phyloP scores from a whole-genome alignment of 2,329 filamentous ascomycete species.

The Phialemonium atrogriseum region DNA sequence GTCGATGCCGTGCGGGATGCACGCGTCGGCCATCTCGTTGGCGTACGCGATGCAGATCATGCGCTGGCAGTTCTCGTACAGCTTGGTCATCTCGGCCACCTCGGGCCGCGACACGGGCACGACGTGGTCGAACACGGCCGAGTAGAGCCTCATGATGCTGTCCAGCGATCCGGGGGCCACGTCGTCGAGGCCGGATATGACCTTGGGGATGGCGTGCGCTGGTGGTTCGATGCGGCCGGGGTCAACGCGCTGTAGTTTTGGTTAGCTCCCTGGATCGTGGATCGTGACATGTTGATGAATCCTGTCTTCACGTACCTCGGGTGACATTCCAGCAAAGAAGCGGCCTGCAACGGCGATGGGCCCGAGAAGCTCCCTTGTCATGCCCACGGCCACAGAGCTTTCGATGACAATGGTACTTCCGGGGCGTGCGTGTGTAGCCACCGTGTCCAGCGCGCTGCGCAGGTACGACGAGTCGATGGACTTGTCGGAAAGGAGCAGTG shows the following conservation, averaged over 20 bases:
- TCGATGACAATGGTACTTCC: constrained; percentile 43
- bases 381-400: constrained; percentile 45
- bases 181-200: constrained; percentile 43
- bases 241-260: too few relatives aligned
- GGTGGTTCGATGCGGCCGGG: constrained; percentile 35
- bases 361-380: constrained; percentile 40
- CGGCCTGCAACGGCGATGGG: constrained; percentile 31
- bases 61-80: constrained; percentile 50
- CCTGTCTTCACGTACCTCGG: constrained; percentile 29
- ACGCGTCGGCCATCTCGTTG: constrained; percentile 50
- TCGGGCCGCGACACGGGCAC: constrained; percentile 42
- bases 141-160: constrained; percentile 35
- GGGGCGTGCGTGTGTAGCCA: constrained; percentile 29
- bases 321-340: constrained; percentile 41
- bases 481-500: constrained; percentile 36
- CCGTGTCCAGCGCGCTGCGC: constrained; percentile 31
- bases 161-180: constrained; percentile 36
- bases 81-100: constrained; percentile 49
- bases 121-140: constrained; percentile 35
- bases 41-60: constrained; percentile 47
- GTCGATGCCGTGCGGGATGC: constrained; percentile 33
- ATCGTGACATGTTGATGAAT: too few relatives aligned
- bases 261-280: too few relatives aligned
- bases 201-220: constrained; percentile 38
- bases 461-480: constrained; percentile 39